phyloP scores from a whole-genome alignment of 768 basidiomycete species.

The Tylopilus intermedius region DNA sequence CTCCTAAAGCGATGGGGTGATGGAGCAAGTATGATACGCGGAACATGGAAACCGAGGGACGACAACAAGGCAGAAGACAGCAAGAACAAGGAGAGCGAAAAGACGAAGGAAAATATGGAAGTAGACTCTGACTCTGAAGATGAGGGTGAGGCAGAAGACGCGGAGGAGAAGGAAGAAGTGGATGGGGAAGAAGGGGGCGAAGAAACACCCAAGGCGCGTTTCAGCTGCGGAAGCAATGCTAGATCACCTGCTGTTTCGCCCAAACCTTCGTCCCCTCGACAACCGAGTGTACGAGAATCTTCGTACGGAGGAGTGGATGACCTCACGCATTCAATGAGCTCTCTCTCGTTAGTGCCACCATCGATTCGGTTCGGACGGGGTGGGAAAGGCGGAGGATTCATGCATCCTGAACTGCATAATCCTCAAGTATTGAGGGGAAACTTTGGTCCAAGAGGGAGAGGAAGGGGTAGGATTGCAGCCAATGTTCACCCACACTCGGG shows the following conservation, averaged over 20 bases:
- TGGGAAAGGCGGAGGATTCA: constrained; percentile 51
- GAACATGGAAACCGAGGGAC: constrained; percentile 59
- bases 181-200: constrained; percentile 17
- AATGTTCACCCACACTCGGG: constrained; percentile 15
- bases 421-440: constrained; percentile 27
- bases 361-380: constrained; percentile 74
- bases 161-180: constrained; percentile 3
- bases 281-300: constrained; percentile 16
- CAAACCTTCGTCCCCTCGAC: constrained; percentile 14
- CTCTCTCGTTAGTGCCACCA: constrained; percentile 59
- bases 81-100: constrained; percentile 8
- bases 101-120: constrained; percentile 23
- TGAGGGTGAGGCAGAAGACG: neutral
- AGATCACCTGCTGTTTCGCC: constrained; percentile 21
- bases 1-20: constrained; percentile 77
- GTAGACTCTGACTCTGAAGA: constrained; percentile 19
- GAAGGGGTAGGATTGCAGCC: constrained; percentile 26
- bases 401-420: constrained; percentile 30
- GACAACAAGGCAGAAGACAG: constrained; percentile 13
- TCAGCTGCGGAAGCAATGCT: constrained; percentile 11
- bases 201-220: constrained; percentile 26
- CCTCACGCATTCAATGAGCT: constrained; percentile 43
- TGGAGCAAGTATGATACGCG: constrained; percentile 73
- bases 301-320: constrained; percentile 36
- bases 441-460: constrained; percentile 31